A percentile compares a stretch with the other conserved stretches of the same genome.
phyloP scores from a whole-genome alignment of 768 basidiomycete genomes.

The Calocera cornea region DNA sequence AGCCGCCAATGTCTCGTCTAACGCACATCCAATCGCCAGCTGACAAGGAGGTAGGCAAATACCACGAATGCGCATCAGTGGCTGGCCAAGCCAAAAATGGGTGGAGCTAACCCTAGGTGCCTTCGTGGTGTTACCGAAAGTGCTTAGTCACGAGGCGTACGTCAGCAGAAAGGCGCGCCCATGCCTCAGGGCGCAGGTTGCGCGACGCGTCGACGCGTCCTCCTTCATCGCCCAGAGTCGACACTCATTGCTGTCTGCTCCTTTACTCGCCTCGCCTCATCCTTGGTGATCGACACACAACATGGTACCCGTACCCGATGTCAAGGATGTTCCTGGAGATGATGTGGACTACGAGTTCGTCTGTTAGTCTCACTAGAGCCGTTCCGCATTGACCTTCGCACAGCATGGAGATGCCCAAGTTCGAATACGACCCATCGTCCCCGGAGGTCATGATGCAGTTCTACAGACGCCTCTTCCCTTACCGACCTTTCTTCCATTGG shows the following conservation, averaged over 20 bases:
- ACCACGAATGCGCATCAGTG: too few species aligned
- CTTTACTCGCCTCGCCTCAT: neutral
- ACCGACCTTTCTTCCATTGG: constrained; percentile 88
- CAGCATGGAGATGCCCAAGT: neutral
- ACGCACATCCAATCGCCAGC: too few species aligned
- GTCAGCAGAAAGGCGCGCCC: neutral
- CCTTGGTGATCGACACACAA: neutral
- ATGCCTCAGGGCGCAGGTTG: neutral
- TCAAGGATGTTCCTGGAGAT: neutral
- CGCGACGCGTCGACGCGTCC: constrained; percentile 2
- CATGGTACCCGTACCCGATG: neutral
- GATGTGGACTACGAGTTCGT: neutral
- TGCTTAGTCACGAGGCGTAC: neutral
- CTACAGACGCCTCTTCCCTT: constrained; percentile 86
- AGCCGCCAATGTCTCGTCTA: too few species aligned
- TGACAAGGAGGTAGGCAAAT: too few species aligned
- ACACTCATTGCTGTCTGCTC: neutral
- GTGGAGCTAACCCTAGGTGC: too few species aligned
- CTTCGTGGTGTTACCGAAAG: neutral
- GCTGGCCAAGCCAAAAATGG: too few species aligned
- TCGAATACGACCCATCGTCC: constrained; percentile 25
- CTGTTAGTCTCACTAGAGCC: neutral
- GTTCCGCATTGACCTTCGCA: neutral
- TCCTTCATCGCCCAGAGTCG: neutral
- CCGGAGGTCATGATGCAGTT: constrained; percentile 62